Base-by-base conservation (phyloP, 2,329 filamentous ascomycete species). In the Beauveria pseudobassiana region DNA sequence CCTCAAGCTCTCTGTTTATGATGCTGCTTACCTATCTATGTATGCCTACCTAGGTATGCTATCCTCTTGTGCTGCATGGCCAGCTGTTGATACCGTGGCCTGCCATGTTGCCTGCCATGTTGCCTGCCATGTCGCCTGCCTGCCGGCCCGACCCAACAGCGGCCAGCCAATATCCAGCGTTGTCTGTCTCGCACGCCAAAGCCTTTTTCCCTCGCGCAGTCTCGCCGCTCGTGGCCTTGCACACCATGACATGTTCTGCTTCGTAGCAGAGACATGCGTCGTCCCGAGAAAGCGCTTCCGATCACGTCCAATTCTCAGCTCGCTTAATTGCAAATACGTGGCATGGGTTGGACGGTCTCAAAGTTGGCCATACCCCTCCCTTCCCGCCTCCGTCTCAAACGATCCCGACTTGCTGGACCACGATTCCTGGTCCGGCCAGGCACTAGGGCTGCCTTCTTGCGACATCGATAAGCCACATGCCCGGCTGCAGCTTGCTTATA, bases 351-450 rank as follows among this genome's bases (percentile, higher is more conserved):
- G 51, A 28, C 55, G 18, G 22, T 30, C 34, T 16, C 14, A 45
- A 34, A n/a, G 48, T 45, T 40, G 38, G 30, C 30, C 20, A 34
- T 59, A n/a, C 57, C 57, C 49, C 18, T 24, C 49, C 30, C 55
- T 38, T 38, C 34, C 49, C n/a, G 9, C n/a, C 24, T 46, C 30
- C n/a, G 30, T 49, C 30, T 40, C 38, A 30, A 52, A 28, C 57
- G 40, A 53, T 34, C 34, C 57, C 48, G 57, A 58, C 49, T 60
- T 22, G 38, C 57, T 52, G 49, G 49, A 52, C 57, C 49, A n/a
- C 57, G 40, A 52, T 51, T 22, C 38, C 48, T 42, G 38, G 40
- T 18, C 24, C 38, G 46, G 24, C 48, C 48, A 53, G 57, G 38
- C 48, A 60, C 57, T 59, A 43, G 38, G 38, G 26, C 46, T 45